These are phyloP conservation scores for Boletus nobilissimus DNA, from an alignment of 1,284 basidiomycete species.

Conservation along the genomic window DNA sequence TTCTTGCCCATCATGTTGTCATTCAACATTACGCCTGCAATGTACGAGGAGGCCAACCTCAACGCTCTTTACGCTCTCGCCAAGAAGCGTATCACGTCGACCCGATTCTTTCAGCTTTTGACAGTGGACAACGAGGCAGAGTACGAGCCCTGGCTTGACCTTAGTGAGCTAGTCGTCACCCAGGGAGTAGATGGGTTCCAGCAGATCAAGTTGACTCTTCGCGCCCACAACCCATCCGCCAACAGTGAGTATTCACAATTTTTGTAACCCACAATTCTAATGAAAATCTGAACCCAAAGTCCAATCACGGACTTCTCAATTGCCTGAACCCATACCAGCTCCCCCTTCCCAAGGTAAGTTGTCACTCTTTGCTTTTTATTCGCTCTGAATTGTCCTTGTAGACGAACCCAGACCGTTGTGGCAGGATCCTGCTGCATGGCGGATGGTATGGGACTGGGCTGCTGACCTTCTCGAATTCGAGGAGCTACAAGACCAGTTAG, in stretches of 20 bases:
- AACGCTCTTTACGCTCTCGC: background rate
- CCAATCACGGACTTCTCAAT: too few relatives aligned
- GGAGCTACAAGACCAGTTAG: background rate
- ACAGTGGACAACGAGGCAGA: background rate
- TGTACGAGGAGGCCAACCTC: background rate
- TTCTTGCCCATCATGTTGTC: background rate
- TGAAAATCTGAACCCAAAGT: too few relatives aligned
- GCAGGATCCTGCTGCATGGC: background rate
- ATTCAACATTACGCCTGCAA: background rate
- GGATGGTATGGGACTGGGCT: conserved; percentile 9
- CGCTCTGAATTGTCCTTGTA: background rate
- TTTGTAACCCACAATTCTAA: too few relatives aligned
- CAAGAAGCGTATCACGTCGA: background rate
- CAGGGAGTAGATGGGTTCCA: background rate
- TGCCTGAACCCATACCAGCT: too few relatives aligned
- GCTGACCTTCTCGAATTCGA: background rate
- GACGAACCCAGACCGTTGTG: background rate
- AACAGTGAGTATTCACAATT: background rate
- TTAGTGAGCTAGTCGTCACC: background rate
- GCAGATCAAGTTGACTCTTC: background rate
- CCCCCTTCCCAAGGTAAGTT: background rate
- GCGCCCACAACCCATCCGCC: background rate
- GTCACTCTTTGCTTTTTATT: background rate
- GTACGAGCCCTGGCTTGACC: background rate
- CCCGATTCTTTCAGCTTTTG: background rate